Percentiles rank a stretch among this genome's conserved stretches.
Evolutionary conservation across 495 filamentous ascomycete species (phyloP).

Genomic region (Emericellopsis terricola): DNA sequence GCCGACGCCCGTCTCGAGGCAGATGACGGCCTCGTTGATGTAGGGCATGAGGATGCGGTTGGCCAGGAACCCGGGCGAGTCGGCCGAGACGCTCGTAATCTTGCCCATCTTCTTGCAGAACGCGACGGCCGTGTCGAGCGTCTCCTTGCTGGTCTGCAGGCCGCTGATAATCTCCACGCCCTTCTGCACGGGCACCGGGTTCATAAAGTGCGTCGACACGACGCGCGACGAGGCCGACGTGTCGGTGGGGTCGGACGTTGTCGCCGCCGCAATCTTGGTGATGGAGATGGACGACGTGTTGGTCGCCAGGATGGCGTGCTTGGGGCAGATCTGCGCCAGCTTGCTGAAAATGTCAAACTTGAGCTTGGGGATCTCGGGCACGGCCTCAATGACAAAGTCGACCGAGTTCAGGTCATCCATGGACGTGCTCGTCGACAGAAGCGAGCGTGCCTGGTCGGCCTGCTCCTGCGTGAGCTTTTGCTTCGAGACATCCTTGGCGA

Average conservation of each 20-base stretch:
- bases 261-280: slow-evolving; percentile 82
- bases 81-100: slow-evolving; percentile 66
- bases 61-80: slow-evolving; percentile 86
- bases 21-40: slow-evolving; percentile 96
- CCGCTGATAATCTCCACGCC: slow-evolving; percentile 95
- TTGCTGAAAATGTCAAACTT: slow-evolving; percentile 78
- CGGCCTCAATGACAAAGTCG: slow-evolving; percentile 97
- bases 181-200: slow-evolving; percentile 92
- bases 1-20: slow-evolving; percentile 85
- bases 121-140: slow-evolving; percentile 63
- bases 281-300: slow-evolving; percentile 97
- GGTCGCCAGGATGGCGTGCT: slow-evolving; percentile 82
- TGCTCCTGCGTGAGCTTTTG: slow-evolving; percentile 60
- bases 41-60: slow-evolving; percentile 98
- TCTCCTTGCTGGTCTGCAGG: slow-evolving; percentile 71
- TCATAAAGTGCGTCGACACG: slow-evolving; percentile 98
- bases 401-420: slow-evolving; percentile 64
- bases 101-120: slow-evolving; percentile 92
- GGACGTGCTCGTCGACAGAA: slow-evolving; percentile 48
- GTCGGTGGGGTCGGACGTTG: slow-evolving; percentile 56
- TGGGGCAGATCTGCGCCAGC: slow-evolving; percentile 67
- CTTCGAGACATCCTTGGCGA: slow-evolving; percentile 84
- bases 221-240: slow-evolving; percentile 72
- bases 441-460: slow-evolving; percentile 49
- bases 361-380: slow-evolving; percentile 77